A percentile compares a stretch with the other conserved stretches of the same genome.
Evolutionary conservation across 345 rosid species (phyloP).

Genomic region (Dovyalis caffra): DNA sequence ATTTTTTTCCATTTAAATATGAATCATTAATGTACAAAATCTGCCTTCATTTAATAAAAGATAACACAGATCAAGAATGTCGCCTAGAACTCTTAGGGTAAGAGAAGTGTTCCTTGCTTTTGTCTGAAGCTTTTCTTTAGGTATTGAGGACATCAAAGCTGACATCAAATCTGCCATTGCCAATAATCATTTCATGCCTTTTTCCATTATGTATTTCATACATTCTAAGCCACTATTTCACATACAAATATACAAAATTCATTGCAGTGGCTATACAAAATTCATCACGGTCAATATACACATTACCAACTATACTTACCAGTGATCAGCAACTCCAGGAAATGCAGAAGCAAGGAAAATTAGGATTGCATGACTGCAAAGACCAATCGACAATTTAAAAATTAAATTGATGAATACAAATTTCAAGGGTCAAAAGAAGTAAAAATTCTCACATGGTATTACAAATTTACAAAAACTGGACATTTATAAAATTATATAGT

Average conservation of each 20-base stretch:
- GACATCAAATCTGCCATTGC: not conserved
- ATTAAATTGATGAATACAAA: not conserved
- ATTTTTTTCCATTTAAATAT: too few species aligned
- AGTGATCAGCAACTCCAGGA: slow-evolving; percentile 82
- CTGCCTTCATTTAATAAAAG: too few species aligned
- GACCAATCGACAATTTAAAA: not conserved
- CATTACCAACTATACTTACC: slow-evolving; percentile 54
- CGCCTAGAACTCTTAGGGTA: too few species aligned
- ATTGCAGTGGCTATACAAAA: too few species aligned
- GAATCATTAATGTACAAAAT: too few species aligned
- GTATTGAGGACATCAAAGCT: not conserved
- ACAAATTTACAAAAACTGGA: not conserved
- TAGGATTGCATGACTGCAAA: slow-evolving; percentile 80
- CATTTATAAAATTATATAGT: too few species aligned
- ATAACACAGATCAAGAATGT: too few species aligned
- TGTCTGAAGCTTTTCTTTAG: too few species aligned
- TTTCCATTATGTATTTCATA: not conserved
- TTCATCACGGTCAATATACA: not conserved
- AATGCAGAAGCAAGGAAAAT: slow-evolving; percentile 68
- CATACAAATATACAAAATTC: not conserved
- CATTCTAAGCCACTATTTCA: not conserved
- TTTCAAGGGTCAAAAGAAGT: not conserved
- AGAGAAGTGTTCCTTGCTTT: too few species aligned
- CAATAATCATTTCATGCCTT: too few species aligned
- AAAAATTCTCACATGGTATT: not conserved